Base-by-base conservation (phyloP, 1,139 yeast species). In the Geotrichum cucujoidarum region DNA sequence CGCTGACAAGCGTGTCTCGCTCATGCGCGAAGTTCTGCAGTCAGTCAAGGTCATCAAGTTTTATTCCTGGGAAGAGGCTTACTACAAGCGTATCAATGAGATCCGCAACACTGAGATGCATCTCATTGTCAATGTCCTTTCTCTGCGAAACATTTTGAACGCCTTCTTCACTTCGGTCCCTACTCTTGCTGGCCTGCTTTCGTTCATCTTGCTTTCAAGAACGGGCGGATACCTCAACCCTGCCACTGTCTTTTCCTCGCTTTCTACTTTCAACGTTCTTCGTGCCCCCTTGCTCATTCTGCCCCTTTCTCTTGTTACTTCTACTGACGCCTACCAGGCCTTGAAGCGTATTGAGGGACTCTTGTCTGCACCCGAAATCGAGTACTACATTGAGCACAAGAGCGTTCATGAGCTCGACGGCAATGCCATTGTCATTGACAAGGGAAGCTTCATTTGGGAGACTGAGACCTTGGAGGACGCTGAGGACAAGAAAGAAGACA, bases 211-310 rank as follows among this genome's bases (percentile, higher is more conserved):
- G 0, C 73, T 84, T 52, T 84, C 83, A 67, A 77, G 78, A 52
- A 82, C 81, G 57, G 68, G 74, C 40, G 66, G 71, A 20, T 60
- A 60, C n/a, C 73, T 78, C 55, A 72, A 73, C 52, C 82, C 95
- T 1, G 90, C 88, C 2, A 69, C 75, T 31, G 79, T 88, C n/a
- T 89, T 89, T 61, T 77, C 96, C 0, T 83, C 95, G 11, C 71
- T 89, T 47, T 76, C 94, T 0, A 73, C 86, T 49, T 89, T 88
- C 70, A 81, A 81, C 56, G 74, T 80, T 32, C 71, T 84, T 55
- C 68, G 86, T 60, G 67, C 83, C 53, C 95, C 95, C 27, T 73
- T 85, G 66, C 72, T 86, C 60, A 69, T 86, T 58, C 69, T 86
- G 45, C 96, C 95, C 21, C 70, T 86, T 68, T 72, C 83, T 60